Percentiles rank a stretch among this genome's conserved stretches.
Conservation (phyloP, 306 rosid genomes). For the Sicyos baderoa region DNA sequence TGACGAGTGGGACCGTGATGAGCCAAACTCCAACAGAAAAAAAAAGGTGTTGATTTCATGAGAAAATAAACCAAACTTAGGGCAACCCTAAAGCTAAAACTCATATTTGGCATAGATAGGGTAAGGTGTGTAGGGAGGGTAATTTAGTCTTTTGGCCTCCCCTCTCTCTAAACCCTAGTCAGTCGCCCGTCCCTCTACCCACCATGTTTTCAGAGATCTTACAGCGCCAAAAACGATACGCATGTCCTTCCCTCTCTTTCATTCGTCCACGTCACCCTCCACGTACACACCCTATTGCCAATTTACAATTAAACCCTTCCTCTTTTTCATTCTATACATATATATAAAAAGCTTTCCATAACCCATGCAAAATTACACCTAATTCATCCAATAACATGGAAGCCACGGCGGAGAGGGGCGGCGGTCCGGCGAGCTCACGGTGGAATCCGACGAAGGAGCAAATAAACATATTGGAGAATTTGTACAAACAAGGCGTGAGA, state of each 20-base stretch:
- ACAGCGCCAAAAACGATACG: slow-evolving; percentile 84
- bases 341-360: neutral
- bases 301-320: neutral
- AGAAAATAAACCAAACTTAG: too few relatives aligned
- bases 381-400: slow-evolving; percentile 10
- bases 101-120: too few relatives aligned
- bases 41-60: too few relatives aligned
- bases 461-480: slow-evolving; percentile 53
- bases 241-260: slow-evolving; percentile 58
- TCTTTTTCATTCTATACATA: neutral
- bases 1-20: too few relatives aligned
- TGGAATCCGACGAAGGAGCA: slow-evolving; percentile 97
- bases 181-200: slow-evolving; percentile 38
- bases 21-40: too few relatives aligned
- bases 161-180: slow-evolving; percentile 19
- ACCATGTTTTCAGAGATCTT: slow-evolving; percentile 89
- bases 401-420: slow-evolving; percentile 1
- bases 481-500: slow-evolving; percentile 73
- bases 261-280: slow-evolving; percentile 19
- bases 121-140: too few relatives aligned
- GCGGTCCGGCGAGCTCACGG: slow-evolving; percentile 32
- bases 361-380: neutral
- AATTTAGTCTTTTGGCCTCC: slow-evolving; percentile 22
- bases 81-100: too few relatives aligned
- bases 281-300: neutral